phyloP scores from a whole-genome alignment of 2,329 filamentous ascomycete genomes.

The Fusarium praegraminearum region DNA sequence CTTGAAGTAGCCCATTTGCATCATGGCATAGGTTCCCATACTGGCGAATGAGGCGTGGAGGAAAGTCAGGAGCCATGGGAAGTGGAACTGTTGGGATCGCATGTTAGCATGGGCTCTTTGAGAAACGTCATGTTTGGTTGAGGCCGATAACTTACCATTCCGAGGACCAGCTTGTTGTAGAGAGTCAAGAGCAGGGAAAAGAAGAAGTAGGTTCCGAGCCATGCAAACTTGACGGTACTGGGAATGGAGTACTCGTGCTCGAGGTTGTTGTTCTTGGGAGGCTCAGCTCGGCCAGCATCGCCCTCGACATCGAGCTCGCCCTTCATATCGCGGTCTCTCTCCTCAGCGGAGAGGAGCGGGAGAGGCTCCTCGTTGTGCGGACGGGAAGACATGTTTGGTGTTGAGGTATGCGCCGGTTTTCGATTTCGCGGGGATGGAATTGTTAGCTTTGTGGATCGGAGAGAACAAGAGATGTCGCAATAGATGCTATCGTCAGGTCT shows the following conservation, averaged over 20 bases:
- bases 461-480: constrained; percentile 6
- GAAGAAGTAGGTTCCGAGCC: constrained; percentile 65
- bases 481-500: constrained; percentile 15
- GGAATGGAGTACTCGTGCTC: constrained; percentile 61
- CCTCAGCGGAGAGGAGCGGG: constrained; percentile 50
- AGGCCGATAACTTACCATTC: constrained; percentile 55
- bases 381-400: constrained; percentile 51
- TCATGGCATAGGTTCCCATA: constrained; percentile 65
- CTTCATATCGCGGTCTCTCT: constrained; percentile 50
- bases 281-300: constrained; percentile 46
- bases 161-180: constrained; percentile 70
- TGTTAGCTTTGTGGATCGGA: constrained; percentile 4
- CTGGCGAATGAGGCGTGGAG: constrained; percentile 69
- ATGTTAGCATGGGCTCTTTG: constrained; percentile 32
- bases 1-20: constrained; percentile 64
- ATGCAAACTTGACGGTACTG: constrained; percentile 61
- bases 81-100: constrained; percentile 60
- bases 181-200: constrained; percentile 63
- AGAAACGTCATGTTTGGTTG: too few relatives aligned
- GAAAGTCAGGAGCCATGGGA: constrained; percentile 71
- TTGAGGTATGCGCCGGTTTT: constrained; percentile 31
- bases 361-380: constrained; percentile 50
- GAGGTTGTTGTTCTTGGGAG: constrained; percentile 52
- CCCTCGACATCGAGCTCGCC: constrained; percentile 51
- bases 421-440: constrained; percentile 21